Evolutionary conservation across 495 filamentous ascomycete species (phyloP).

Genomic region (Cetradonia linearis): DNA sequence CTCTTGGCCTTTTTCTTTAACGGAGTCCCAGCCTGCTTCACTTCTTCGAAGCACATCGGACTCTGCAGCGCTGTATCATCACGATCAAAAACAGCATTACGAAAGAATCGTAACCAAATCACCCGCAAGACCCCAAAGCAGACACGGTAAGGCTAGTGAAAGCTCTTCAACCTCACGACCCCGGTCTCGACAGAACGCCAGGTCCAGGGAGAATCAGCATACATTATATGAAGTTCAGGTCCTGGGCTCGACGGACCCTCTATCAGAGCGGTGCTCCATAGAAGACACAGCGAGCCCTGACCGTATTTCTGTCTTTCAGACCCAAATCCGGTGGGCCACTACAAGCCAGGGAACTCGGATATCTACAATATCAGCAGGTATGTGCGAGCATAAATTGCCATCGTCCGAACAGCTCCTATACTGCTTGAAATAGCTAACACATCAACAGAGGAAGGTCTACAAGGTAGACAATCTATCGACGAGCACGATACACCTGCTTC

Average conservation of each 20-base stretch:
- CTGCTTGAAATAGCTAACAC: neutral
- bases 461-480: neutral
- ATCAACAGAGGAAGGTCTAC: neutral
- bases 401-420: neutral
- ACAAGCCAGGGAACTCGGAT: slow-evolving; percentile 6
- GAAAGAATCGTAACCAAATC: neutral
- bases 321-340: slow-evolving; percentile 7
- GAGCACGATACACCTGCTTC: neutral
- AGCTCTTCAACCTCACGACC: neutral
- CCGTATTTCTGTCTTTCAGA: slow-evolving; percentile 7
- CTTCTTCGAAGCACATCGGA: slow-evolving; percentile 12
- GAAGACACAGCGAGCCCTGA: neutral
- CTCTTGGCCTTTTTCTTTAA: neutral
- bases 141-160: neutral
- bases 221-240: slow-evolving; percentile 6
- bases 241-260: neutral
- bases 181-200: neutral
- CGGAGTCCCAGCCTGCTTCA: neutral
- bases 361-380: slow-evolving; percentile 6
- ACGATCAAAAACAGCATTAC: neutral
- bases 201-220: neutral
- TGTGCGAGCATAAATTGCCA: neutral
- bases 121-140: neutral
- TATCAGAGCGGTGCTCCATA: neutral
- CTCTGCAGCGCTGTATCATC: neutral